These are phyloP conservation scores for Neurospora sp. DNA, from an alignment of 495 filamentous ascomycete genomes.

Conservation along the genomic window DNA sequence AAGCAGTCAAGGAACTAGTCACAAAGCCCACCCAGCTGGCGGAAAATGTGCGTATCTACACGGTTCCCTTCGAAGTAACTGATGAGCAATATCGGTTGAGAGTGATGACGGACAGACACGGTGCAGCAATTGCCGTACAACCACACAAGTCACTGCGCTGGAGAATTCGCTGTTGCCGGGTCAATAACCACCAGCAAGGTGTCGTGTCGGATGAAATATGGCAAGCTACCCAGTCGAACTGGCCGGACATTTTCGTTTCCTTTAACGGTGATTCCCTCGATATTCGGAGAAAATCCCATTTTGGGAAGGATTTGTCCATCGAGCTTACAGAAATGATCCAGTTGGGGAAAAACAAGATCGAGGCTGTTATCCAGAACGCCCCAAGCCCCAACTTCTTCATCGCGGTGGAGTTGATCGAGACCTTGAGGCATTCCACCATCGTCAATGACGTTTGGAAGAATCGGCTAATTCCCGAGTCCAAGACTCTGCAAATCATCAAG, in stretches of 20 bases:
- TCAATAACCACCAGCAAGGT: background rate
- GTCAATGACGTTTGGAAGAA: constrained; percentile 26
- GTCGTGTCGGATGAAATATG: background rate
- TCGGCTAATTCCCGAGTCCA: constrained; percentile 23
- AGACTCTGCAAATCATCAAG: constrained; percentile 40
- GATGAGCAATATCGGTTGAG: constrained; percentile 15
- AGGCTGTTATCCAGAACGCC: constrained; percentile 38
- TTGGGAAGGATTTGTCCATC: constrained; percentile 64
- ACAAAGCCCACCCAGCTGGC: constrained; percentile 28
- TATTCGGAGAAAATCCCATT: constrained; percentile 51
- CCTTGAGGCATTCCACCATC: constrained; percentile 40
- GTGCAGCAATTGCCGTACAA: background rate
- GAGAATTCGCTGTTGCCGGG: constrained; percentile 27
- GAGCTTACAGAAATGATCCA: constrained; percentile 53
- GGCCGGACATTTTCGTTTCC: constrained; percentile 66
- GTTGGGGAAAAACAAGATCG: constrained; percentile 48
- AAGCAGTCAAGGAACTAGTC: constrained; percentile 35
- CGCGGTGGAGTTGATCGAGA: constrained; percentile 53
- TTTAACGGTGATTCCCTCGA: constrained; percentile 53
- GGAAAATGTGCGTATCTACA: constrained; percentile 17
- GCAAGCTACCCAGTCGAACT: constrained; percentile 25
- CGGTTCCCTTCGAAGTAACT: constrained; percentile 26
- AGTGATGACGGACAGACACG: background rate
- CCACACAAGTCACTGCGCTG: constrained; percentile 26
- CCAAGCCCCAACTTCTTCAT: constrained; percentile 36